These are phyloP conservation scores for Pseudogymnoascus sp. DNA, from an alignment of 2,329 filamentous ascomycete genomes.

Conservation along the genomic window DNA sequence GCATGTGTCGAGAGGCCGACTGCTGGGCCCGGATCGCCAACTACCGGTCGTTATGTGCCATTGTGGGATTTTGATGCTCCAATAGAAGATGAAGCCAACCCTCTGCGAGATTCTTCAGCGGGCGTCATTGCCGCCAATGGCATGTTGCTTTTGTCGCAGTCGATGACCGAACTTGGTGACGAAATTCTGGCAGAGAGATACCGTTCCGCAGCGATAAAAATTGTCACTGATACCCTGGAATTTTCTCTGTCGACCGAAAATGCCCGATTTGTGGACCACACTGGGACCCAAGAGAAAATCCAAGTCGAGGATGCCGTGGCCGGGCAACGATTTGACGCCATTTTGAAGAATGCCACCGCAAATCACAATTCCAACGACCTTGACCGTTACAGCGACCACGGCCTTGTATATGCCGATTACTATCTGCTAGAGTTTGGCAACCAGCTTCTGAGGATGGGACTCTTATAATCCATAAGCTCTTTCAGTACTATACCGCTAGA, in stretches of 20 bases:
- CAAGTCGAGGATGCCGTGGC: constrained; percentile 8
- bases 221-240: constrained; percentile 17
- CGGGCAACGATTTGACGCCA: constrained; percentile 23
- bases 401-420: constrained; percentile 43
- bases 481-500: background rate
- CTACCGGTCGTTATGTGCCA: constrained; percentile 23
- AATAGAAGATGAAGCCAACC: constrained; percentile 19
- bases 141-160: constrained; percentile 32
- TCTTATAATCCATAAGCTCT: constrained; percentile 10
- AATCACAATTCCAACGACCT: constrained; percentile 28
- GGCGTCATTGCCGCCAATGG: constrained; percentile 35
- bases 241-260: constrained; percentile 15
- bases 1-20: constrained; percentile 21
- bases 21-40: background rate
- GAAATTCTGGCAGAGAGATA: constrained; percentile 12
- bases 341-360: constrained; percentile 29
- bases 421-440: constrained; percentile 42
- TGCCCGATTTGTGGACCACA: constrained; percentile 8
- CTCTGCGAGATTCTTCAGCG: constrained; percentile 29
- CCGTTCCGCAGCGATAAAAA: constrained; percentile 14
- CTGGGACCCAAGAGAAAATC: background rate
- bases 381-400: constrained; percentile 29
- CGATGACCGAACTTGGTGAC: constrained; percentile 18
- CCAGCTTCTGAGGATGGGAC: constrained; percentile 33
- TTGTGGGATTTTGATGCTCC: constrained; percentile 44